Conservation (phyloP, 1,139 yeast genomes). For the Hyphopichia wangnamkhiaoensis region DNA sequence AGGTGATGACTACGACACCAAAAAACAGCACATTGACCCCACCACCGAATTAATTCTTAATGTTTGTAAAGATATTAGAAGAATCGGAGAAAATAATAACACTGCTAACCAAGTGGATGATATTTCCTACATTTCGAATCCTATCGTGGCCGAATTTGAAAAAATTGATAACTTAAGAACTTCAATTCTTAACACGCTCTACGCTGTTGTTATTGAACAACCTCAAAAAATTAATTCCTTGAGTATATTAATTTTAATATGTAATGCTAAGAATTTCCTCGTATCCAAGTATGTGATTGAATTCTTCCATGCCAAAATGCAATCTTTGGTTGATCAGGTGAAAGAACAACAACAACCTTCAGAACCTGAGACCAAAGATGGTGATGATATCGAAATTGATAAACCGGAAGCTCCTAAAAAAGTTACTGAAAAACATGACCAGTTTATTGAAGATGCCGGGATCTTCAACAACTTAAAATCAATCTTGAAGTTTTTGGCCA, state of each 20-base stretch:
- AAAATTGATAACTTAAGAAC: constrained; percentile 62
- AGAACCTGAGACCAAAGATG: constrained; percentile 19
- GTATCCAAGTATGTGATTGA: constrained; percentile 75
- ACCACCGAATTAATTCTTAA: constrained; percentile 41
- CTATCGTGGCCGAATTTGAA: constrained; percentile 68
- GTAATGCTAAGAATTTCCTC: constrained; percentile 64
- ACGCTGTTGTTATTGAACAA: constrained; percentile 78
- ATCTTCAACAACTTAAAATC: constrained; percentile 75
- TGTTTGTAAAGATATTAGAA: constrained; percentile 57
- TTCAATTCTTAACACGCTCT: constrained; percentile 61
- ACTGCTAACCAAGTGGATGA: constrained; percentile 58
- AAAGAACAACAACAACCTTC: constrained; percentile 6
- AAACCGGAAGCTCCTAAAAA: not conserved
- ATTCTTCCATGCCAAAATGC: constrained; percentile 63
- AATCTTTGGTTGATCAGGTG: constrained; percentile 46
- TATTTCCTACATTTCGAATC: constrained; percentile 65
- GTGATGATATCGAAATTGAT: constrained; percentile 14
- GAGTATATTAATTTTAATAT: constrained; percentile 67
- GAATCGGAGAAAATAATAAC: constrained; percentile 65
- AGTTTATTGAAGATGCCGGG: constrained; percentile 51
- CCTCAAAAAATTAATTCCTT: constrained; percentile 83
- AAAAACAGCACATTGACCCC: constrained; percentile 45
- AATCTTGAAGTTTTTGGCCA: constrained; percentile 66
- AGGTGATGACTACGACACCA: constrained; percentile 20
- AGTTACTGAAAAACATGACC: constrained; percentile 5